Base-by-base conservation (phyloP, 345 rosid genomes). In the Lepidium africanum region DNA sequence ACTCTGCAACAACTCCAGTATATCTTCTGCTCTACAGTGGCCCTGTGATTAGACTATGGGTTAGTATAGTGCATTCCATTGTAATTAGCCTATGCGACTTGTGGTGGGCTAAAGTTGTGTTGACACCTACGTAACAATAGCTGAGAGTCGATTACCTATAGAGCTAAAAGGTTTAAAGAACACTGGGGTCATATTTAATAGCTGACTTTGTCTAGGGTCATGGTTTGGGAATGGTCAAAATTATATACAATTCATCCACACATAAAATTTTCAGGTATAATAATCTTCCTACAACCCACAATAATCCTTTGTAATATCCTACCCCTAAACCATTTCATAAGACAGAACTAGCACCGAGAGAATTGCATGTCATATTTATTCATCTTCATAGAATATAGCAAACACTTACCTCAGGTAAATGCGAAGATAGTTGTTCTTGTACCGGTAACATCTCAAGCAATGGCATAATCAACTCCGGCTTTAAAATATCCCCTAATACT, bases 401-500 rank as follows among this genome's bases (percentile, higher is more conserved):
- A 50, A 39, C 11, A 41, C 21, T 61, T 79, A 93, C 97, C 97
- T 93, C 96, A 38, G 98, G 98, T 76, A 93, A 80, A 83, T 84
- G 86, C 10, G 87, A 77, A 40, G 85, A 81, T 60, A 93, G 66
- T 65, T 81, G 77, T 69, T 90, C 85, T 75, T 87, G 82, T 80
- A 90, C 40, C 0, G 86, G 82, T 77, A 88, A 68, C 50, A 82
- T 82, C 66, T 76, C 88, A 68, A 93, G 85, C 84, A 93, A 83
- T 62, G 98, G 98, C 92, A 88, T 75, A 59, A 93, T 87, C 74
- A 90, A 69, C 58, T 93, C 98, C 12, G 98, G 96, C 80, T 77
- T 93, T 84, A 93, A 78, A 54, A 91, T 80, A 72, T 94, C 99
- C 56, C 86, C 96, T 65, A 94, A 79, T 60, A 79, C 96, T 53